These are phyloP conservation scores for Artomyces pyxidatus DNA, from an alignment of 768 basidiomycete genomes.

Conservation along the genomic window DNA sequence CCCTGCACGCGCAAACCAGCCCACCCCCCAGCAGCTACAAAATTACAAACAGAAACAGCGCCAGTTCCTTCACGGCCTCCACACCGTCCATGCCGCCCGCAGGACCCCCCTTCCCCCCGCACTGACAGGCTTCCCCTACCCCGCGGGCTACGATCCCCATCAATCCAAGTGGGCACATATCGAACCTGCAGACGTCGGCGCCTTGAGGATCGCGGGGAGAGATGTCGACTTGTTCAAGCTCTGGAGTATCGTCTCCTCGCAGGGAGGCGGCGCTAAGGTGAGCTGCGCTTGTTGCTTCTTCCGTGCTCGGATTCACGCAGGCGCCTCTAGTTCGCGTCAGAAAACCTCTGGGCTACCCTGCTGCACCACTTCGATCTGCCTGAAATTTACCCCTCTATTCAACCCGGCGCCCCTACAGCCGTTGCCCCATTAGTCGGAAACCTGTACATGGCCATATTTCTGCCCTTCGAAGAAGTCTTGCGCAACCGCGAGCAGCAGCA, in stretches of 20 bases:
- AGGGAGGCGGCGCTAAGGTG: conserved; percentile 59
- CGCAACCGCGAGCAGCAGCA: conserved; percentile 54
- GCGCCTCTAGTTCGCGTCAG: conserved; percentile 10
- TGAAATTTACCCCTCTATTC: conserved; percentile 19
- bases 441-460: conserved; percentile 54
- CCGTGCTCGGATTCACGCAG: not conserved
- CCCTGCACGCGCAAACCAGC: conserved; percentile 27
- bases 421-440: conserved; percentile 45
- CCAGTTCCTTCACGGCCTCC: conserved; percentile 52
- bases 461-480: conserved; percentile 67
- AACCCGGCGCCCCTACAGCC: conserved; percentile 31
- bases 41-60: conserved; percentile 46
- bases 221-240: conserved; percentile 73
- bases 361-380: conserved; percentile 36
- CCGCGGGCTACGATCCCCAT: conserved; percentile 51
- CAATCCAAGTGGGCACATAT: conserved; percentile 59
- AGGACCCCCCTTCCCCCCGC: conserved; percentile 67
- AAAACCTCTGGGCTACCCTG: conserved; percentile 16
- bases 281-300: conserved; percentile 16
- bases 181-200: conserved; percentile 55
- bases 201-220: conserved; percentile 61
- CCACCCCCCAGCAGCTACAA: conserved; percentile 24
- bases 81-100: conserved; percentile 47
- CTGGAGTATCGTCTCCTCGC: conserved; percentile 51
- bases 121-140: conserved; percentile 53